Conservation (phyloP, 352 stramenopile species). For the Phytophthora cactorum region DNA sequence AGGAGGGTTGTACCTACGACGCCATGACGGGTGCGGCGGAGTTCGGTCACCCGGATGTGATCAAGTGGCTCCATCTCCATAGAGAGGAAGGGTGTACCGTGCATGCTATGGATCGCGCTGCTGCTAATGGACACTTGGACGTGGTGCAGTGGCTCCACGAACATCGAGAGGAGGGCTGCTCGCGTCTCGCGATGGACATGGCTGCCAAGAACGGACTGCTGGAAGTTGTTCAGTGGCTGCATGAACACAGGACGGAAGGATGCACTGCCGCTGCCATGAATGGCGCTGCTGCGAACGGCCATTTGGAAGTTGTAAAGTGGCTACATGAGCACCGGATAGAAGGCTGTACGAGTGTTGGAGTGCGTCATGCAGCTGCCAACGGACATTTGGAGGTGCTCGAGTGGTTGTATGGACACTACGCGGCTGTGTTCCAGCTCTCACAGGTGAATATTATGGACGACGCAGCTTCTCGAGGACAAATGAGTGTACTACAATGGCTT, state of each 20-base stretch:
- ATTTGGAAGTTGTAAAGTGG: neutral
- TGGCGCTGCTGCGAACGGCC: neutral
- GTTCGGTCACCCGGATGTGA: slow-evolving; percentile 15
- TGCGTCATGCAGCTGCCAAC: slow-evolving; percentile 46
- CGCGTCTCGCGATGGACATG: neutral
- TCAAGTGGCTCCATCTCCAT: slow-evolving; percentile 49
- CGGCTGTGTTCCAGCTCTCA: slow-evolving; percentile 25
- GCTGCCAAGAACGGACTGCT: neutral
- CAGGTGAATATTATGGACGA: slow-evolving; percentile 47
- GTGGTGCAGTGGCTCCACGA: slow-evolving; percentile 48
- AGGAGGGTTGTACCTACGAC: neutral
- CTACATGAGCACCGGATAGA: slow-evolving; percentile 2
- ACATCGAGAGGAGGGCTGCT: slow-evolving; percentile 10
- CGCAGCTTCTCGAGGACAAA: slow-evolving; percentile 41
- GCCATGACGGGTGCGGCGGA: neutral
- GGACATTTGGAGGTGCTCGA: slow-evolving; percentile 49
- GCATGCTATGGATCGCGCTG: slow-evolving; percentile 43
- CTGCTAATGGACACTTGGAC: slow-evolving; percentile 48
- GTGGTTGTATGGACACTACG: slow-evolving; percentile 49
- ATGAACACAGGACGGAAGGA: neutral
- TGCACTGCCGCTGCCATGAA: neutral
- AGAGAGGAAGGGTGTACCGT: slow-evolving; percentile 42
- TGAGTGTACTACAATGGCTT: slow-evolving; percentile 44
- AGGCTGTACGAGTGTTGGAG: slow-evolving; percentile 41
- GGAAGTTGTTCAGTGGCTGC: neutral